Base-by-base conservation (phyloP, 768 basidiomycete species). In the Suillus spraguei region DNA sequence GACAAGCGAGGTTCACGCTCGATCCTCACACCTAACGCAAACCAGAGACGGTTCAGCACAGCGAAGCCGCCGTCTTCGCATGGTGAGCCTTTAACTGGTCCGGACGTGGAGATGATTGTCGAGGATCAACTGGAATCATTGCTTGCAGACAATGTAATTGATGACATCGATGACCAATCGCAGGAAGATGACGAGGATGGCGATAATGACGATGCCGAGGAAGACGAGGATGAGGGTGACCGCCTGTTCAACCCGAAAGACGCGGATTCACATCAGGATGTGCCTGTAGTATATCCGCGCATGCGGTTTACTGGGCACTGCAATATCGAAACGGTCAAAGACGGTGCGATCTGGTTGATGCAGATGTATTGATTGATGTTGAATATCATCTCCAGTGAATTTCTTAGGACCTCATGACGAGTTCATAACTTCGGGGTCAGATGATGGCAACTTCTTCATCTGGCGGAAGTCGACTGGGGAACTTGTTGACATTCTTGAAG, bases 361-460 rank as follows among this genome's bases (percentile, higher is more conserved):
- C 53, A 22, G 22, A 16, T n/a, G 38, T 24, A 22, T 46, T 64
- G 36, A 9, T 20, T 24, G 41, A 52, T 54, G 62, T 38, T 42
- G 60, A 55, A 65, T 8, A 32, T 59, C n/a, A 20, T 62, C 62
- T 63, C 1, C 63, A 94, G 94, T 94, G 42, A 95, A 93, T 72
- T 95, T 93, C 72, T 76, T 95, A 44, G 94, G 94, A 0, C 87
- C 89, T 7, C 75, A 76, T 49, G 90, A 94, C 60, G 90, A 95
- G 74, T 91, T 82, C 63, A 84, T 96, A 24, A 81, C 85, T 14
- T 94, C 92, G 28, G 94, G 94, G 8, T 93, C 90, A 5, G 94
- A 97, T 69, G 93, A 95, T 66, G 91, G 91, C 1, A 88, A 92
- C 71, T 88, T 91, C 74, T 97, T 97, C 72, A 80, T 95, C 16